These are phyloP conservation scores for Neurospora terricola DNA, from an alignment of 495 filamentous ascomycete genomes.

Conservation along the genomic window DNA sequence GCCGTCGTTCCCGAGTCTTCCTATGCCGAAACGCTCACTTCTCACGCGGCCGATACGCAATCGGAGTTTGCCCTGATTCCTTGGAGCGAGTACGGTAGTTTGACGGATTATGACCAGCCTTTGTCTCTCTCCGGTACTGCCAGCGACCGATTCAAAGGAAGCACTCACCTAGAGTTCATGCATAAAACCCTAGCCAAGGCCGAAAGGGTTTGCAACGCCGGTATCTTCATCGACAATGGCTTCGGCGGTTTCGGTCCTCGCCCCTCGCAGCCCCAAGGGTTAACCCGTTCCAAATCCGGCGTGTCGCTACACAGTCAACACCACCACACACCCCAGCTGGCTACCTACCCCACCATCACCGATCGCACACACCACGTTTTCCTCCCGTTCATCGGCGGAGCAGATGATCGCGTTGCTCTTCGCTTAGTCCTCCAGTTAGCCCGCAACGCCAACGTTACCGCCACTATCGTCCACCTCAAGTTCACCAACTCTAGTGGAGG, in stretches of 20 bases:
- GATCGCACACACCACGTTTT: constrained; percentile 78
- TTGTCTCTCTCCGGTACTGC: constrained; percentile 26
- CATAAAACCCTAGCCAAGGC: constrained; percentile 49
- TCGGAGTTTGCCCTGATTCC: constrained; percentile 82
- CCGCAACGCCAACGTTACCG: constrained; percentile 65
- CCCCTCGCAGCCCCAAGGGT: constrained; percentile 18
- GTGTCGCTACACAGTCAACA: constrained; percentile 48
- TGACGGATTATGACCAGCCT: constrained; percentile 48
- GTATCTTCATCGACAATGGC: constrained; percentile 74
- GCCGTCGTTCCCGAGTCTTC: constrained; percentile 64
- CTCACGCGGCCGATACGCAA: constrained; percentile 52
- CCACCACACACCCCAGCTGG: constrained; percentile 14
- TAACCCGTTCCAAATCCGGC: constrained; percentile 42
- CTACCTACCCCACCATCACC: constrained; percentile 33
- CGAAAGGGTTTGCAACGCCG: constrained; percentile 47
- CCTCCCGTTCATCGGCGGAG: constrained; percentile 76
- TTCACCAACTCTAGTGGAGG: not conserved
- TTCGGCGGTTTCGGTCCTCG: constrained; percentile 42
- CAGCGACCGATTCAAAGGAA: constrained; percentile 40
- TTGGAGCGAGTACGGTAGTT: constrained; percentile 77
- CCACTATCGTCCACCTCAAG: constrained; percentile 51
- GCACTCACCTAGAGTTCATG: constrained; percentile 56
- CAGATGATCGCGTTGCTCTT: constrained; percentile 74
- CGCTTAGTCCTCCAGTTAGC: constrained; percentile 73
- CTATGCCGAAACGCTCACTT: constrained; percentile 66